These are phyloP conservation scores for Batrachochytrium dendrobatidis DNA, from an alignment of 371 early-diverging fungal species.

Conservation along the genomic window DNA sequence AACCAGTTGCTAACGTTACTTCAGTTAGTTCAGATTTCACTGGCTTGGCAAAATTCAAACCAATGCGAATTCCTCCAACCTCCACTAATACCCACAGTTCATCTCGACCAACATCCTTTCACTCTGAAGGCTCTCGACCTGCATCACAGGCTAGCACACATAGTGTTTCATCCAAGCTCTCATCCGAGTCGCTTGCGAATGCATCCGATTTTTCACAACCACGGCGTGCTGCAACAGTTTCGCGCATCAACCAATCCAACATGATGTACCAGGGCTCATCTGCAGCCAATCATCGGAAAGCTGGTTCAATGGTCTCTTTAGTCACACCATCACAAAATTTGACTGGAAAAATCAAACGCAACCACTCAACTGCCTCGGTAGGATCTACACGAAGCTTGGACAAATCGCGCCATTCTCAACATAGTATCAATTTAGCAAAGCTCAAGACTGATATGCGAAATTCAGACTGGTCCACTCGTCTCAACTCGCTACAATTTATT, in stretches of 20 bases:
- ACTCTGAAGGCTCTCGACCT: neutral
- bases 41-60: neutral
- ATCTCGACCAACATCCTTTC: neutral
- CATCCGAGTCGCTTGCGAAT: neutral
- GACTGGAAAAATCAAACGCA: neutral
- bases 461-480: neutral
- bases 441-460: neutral
- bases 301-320: too few species aligned
- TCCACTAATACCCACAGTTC: neutral
- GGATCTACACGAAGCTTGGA: neutral
- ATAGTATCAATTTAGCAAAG: neutral
- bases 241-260: neutral
- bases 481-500: neutral
- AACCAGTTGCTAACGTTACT: slow-evolving; percentile 1
- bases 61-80: neutral
- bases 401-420: neutral
- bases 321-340: too few species aligned
- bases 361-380: neutral
- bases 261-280: too few species aligned
- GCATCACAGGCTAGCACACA: neutral
- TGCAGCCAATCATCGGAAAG: neutral
- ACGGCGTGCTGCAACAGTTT: too few species aligned
- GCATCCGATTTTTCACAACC: neutral
- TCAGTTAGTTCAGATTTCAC: neutral
- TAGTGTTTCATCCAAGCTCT: neutral